Percentiles rank a stretch among this genome's conserved stretches.
phyloP scores from a whole-genome alignment of 2,329 filamentous ascomycete genomes.

The Pseudovirgaria hyperparasitica region DNA sequence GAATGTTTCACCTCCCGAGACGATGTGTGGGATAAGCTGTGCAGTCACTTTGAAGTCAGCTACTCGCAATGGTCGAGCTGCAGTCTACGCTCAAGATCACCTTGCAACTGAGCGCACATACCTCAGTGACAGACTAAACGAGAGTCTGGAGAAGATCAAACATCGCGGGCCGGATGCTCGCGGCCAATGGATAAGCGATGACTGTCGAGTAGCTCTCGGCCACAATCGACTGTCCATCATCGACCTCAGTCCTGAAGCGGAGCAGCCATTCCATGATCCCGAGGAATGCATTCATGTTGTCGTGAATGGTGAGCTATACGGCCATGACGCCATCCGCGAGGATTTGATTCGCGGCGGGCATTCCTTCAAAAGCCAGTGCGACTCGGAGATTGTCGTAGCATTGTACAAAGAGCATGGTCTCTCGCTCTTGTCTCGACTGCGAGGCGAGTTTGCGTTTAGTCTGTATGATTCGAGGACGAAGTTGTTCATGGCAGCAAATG shows the following conservation, averaged over 20 bases:
- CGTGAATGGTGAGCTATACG: slow-evolving; percentile 50
- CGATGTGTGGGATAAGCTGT: no score
- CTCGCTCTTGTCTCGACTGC: slow-evolving; percentile 32
- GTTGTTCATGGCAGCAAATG: slow-evolving; percentile 35
- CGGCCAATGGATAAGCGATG: slow-evolving; percentile 34
- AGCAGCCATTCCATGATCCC: slow-evolving; percentile 14
- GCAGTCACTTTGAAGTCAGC: no score
- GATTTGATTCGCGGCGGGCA: slow-evolving; percentile 27
- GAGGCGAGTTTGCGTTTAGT: slow-evolving; percentile 43
- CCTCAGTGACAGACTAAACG: slow-evolving; percentile 26
- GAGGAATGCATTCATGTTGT: slow-evolving; percentile 34
- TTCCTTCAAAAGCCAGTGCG: slow-evolving; percentile 33
- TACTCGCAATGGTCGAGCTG: no score
- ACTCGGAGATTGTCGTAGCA: slow-evolving; percentile 41
- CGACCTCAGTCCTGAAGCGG: slow-evolving; percentile 11
- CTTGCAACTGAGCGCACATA: slow-evolving; percentile 42
- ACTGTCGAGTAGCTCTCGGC: slow-evolving; percentile 19
- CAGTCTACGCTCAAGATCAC: slow-evolving; percentile 41
- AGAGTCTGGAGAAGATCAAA: slow-evolving; percentile 26
- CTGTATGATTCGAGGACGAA: slow-evolving; percentile 33
- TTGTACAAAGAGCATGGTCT: slow-evolving; percentile 36
- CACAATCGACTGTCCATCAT: slow-evolving; percentile 16
- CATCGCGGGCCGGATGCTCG: slow-evolving; percentile 35
- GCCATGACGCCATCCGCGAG: slow-evolving; percentile 33
- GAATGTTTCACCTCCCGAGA: no score